Evolutionary conservation across 176 grass and related monocot genomes (phyloP), one percentile per base, ranked within the genome.

Genomic region (Pharus latifolius): DNA sequence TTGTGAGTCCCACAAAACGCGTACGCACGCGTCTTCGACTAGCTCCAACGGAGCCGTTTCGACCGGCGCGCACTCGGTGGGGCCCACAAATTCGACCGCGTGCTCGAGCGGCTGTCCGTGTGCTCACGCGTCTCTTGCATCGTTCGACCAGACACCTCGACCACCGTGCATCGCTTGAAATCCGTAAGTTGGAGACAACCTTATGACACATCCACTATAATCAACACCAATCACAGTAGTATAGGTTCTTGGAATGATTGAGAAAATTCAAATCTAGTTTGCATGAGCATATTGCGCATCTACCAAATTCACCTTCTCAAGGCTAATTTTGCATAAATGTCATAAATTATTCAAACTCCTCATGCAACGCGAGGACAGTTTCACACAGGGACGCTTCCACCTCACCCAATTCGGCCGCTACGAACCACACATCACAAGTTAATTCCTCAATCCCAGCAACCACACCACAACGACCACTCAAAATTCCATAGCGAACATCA

Each of bases 271-370:
- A 62, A 49, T 53, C 12, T 10, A 60, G 25, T 56, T 37, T 23
- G 17, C 56, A 50, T 62, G 6, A 51, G 7, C 29, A 12, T 30
- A 70, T 17, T 7, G n/a, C 69, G 23, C 43, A 61, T 60, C 63
- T 18, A 70, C 72, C 35, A 54, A 61, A 41, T 19, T 45, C 55
- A 62, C 64, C 55, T 76, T 69, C 80, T 69, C 4, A 27, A 76
- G 45, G 46, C 19, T 16, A 72, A 65, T 34, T 22, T 28, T 27
- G 37, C 38, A 65, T 7, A 32, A 20, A 13, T 29, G 24, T n/a
- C 6, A 71, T 13, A 56, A 42, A 52, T 32, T 35, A 55, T 27
- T 37, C 25, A 7, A 44, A 27, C 28, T 18, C 42, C 25, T 33
- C 32, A 61, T 3, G 72, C 58, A 7, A 61, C 32, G 38, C 10